Base-by-base conservation (phyloP, 2,329 filamentous ascomycete species). In the Chaetomium globosum region DNA sequence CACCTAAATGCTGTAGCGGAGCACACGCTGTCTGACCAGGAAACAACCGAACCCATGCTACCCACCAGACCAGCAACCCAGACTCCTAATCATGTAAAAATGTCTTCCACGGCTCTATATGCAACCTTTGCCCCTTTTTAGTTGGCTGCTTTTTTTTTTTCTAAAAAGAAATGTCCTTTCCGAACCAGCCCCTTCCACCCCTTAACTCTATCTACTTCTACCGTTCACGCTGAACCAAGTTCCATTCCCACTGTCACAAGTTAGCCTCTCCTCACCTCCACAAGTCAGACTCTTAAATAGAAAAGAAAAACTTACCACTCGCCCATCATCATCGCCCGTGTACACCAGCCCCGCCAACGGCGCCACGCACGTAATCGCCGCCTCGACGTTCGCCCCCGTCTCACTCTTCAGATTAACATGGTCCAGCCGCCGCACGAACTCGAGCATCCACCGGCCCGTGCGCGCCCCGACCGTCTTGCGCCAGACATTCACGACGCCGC, bases 251-350 rank as follows among this genome's bases (percentile, higher is more conserved):
- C 86, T 88, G n/a, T n/a, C 58, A 10, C 8, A 30, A 30, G 69
- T 71, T 49, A 70, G 70, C 65, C 56, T 31, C 57, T 21, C 10
- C n/a, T 3, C 46, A 61, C 68, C 63, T 39, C 60, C 26, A 28
- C 2, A 43, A n/a, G 6, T 30, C 9, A 52, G 36, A n/a, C n/a
- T 5, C 36, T 65, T 21, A 31, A 53, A 39, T 4, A 26, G 7
- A 21, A 67, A 31, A 31, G 48, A n/a, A 65, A 86, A 65, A 86
- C 88, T 85, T 75, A 95, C 91, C 77, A 99, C 94, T 81, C 89
- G 85, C 33, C 95, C 95, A 69, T 93, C 90, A 69, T 98, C 95
- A 79, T 98, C 95, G 3, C 94, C 95, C 0, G 93, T 97, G 77
- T 97, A 98, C 10, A 98, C 88, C 67, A 89, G 85, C 68, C 89